phyloP scores from a whole-genome alignment of 345 rosid species.

The Ceriops decandra region DNA sequence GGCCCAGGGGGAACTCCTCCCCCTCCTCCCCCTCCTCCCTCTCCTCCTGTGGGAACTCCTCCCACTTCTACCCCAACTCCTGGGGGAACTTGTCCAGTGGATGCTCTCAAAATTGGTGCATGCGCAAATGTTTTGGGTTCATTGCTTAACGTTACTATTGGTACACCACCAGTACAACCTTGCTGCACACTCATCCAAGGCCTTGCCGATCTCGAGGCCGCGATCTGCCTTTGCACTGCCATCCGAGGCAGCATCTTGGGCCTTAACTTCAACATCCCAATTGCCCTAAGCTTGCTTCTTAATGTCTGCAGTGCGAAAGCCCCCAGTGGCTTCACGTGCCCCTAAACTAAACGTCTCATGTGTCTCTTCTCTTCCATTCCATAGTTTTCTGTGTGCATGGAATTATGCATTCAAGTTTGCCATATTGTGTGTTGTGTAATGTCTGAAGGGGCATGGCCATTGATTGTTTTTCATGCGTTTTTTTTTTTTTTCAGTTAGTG shows the following conservation, averaged over 20 bases:
- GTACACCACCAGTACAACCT: constrained; percentile 43
- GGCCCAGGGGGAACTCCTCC: constrained; percentile 16
- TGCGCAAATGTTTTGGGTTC: constrained; percentile 45
- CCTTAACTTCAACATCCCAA: constrained; percentile 45
- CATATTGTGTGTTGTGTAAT: neutral
- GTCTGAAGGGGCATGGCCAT: neutral
- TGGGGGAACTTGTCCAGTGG: constrained; percentile 39
- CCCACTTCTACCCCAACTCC: constrained; percentile 10
- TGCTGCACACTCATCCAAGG: constrained; percentile 49
- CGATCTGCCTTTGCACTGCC: constrained; percentile 54
- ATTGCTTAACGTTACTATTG: constrained; percentile 44
- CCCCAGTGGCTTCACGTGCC: constrained; percentile 42
- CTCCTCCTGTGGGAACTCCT: neutral
- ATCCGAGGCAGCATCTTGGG: constrained; percentile 48
- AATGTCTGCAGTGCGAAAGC: constrained; percentile 41
- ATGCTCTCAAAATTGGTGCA: constrained; percentile 47
- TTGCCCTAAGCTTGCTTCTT: constrained; percentile 47
- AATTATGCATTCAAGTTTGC: neutral
- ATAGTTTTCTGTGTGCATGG: neutral
- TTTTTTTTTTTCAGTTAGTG: no score
- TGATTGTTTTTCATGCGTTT: no score
- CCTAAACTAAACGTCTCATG: neutral
- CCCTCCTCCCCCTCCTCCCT: no score
- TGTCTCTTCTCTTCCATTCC: neutral
- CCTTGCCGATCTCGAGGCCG: constrained; percentile 54